Evolutionary conservation across 495 filamentous ascomycete species (phyloP).

Genomic region (Aspergillus coremiiformis): DNA sequence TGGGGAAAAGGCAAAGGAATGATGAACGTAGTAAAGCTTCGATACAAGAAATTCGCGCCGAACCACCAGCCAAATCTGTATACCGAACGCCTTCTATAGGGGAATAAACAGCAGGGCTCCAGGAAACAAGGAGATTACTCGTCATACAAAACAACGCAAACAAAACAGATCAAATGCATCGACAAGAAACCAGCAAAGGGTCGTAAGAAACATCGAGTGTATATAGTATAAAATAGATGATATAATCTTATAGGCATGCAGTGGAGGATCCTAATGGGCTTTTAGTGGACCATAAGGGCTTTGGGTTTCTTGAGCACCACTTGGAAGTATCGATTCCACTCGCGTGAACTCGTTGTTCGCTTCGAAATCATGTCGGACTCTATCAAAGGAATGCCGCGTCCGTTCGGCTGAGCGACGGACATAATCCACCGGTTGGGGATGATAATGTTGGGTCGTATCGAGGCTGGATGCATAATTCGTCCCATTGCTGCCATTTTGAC

Average conservation of each 20-base stretch:
- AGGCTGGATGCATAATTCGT: constrained; percentile 76
- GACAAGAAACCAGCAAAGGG: constrained; percentile 16
- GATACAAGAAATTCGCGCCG: constrained; percentile 21
- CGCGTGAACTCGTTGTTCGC: constrained; percentile 81
- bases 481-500: constrained; percentile 87
- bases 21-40: constrained; percentile 1
- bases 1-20: constrained; percentile 7
- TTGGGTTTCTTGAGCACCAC: constrained; percentile 22
- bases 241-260: constrained; percentile 24
- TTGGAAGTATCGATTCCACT: constrained; percentile 66
- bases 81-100: constrained; percentile 45
- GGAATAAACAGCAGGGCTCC: constrained; percentile 31
- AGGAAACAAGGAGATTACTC: constrained; percentile 30
- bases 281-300: constrained; percentile 31
- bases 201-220: constrained; percentile 30
- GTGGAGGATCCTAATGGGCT: constrained; percentile 29
- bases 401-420: constrained; percentile 72
- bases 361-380: constrained; percentile 66
- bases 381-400: constrained; percentile 47
- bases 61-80: constrained; percentile 27
- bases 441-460: constrained; percentile 36
- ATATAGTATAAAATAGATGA: constrained; percentile 23
- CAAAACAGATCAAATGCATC: constrained; percentile 19
- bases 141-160: constrained; percentile 23
- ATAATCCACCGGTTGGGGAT: constrained; percentile 54